phyloP scores from a whole-genome alignment of 129 eudicot genomes.

The Scalesia atractyloides region DNA sequence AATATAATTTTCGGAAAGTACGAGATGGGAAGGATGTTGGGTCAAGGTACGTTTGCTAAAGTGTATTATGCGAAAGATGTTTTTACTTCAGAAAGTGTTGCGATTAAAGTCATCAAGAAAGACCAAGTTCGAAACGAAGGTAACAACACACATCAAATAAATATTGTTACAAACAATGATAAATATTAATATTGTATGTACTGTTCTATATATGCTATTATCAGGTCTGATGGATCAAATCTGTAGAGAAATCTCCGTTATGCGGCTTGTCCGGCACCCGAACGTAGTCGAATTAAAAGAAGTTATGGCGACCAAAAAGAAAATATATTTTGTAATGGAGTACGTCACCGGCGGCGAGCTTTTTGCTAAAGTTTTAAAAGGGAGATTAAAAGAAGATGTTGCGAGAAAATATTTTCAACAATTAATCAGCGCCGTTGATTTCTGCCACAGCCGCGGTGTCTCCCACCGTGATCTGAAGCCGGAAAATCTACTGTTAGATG shows the following conservation, averaged over 20 bases:
- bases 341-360: slow-evolving; percentile 86
- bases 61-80: slow-evolving; percentile 65
- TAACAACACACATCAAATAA: neutral
- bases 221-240: slow-evolving; percentile 69
- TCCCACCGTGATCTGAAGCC: slow-evolving; percentile 83
- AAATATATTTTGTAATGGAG: slow-evolving; percentile 77
- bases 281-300: slow-evolving; percentile 77
- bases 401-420: slow-evolving; percentile 84
- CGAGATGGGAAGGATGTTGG: slow-evolving; percentile 81
- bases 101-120: slow-evolving; percentile 74
- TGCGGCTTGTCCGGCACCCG: slow-evolving; percentile 75
- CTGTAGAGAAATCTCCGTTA: slow-evolving; percentile 75
- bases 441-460: slow-evolving; percentile 80
- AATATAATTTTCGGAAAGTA: slow-evolving; percentile 65
- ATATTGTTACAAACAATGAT: neutral
- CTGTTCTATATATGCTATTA: neutral
- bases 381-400: slow-evolving; percentile 56
- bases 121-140: slow-evolving; percentile 68
- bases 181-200: neutral
- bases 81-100: slow-evolving; percentile 58
- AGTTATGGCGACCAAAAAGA: slow-evolving; percentile 68
- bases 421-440: slow-evolving; percentile 78
- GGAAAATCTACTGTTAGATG: slow-evolving; percentile 70
- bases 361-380: slow-evolving; percentile 62
- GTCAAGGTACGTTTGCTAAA: slow-evolving; percentile 89